Base-by-base conservation (phyloP, 192 early-diverging fungal genomes). In the Entrophospora sp. region DNA sequence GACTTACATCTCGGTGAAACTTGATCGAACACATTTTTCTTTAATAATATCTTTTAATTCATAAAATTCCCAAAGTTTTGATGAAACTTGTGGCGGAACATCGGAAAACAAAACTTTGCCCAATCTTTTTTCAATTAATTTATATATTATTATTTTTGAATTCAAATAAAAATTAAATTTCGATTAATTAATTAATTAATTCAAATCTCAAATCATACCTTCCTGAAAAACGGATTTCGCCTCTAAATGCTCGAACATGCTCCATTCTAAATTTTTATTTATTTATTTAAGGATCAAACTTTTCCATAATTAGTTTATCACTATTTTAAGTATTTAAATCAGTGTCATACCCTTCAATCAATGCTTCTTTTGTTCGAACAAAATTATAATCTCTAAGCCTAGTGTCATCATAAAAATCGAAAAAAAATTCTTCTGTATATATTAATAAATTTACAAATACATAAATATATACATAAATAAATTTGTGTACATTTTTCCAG, bases 41-140 rank as follows among this genome's bases (percentile, higher is more conserved):
- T 69, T 61, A 38, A 71, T 35, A 0, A 78, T 34, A 60, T 79
- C 77, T 6, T 68, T 73, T 10, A 79, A 40, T 31, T 75, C 74
- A 5, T 59, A 30, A 34, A 55, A 70, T 27, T 73, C 63, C 77
- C 77, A 79, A 16, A 73, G 45, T 5, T 53, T 37, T 37, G 46
- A 28, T 32, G 37, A 34, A n/a, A 71, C 32, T 3, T 66, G 64
- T 2, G 57, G 55, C 14, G 44, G 10, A 14, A 79, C 31, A n/a
- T 79, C 66, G 4, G 22, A 32, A 66, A 75, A 76, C 3, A 73
- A 25, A 1, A 73, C 67, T 31, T 79, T 79, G 10, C 77, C 77
- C n/a, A 73, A 48, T 31, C 75, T 76, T 67, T 36, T 46, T 44
- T 42, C 9, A 55, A 30, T 13, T 30, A 37, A 56, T 46, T 14